Base-by-base conservation (phyloP, 495 filamentous ascomycete species). In the Aspergillus ellipticus region DNA sequence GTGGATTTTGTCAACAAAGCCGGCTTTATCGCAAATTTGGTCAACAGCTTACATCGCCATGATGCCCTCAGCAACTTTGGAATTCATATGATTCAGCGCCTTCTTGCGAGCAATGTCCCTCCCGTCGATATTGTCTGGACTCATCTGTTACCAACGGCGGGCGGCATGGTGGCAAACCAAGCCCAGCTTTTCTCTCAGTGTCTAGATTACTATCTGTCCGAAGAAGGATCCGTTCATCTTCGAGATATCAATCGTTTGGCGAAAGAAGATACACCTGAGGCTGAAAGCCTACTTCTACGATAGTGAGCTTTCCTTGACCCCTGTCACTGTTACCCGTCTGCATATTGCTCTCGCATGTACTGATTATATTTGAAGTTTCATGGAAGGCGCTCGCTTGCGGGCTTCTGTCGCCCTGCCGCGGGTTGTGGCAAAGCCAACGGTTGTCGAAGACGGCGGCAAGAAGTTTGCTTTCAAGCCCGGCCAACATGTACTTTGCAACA, bases 151-250 rank as follows among this genome's bases (percentile, higher is more conserved):
- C 82, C 84, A 17, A 79, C 78, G n/a, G 79, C 80, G 15, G 75
- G 74, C 41, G 81, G 79, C 17, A 81, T 82, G 64, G 80, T 88
- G 9, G 82, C 88, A 1, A 90, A 85, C 56, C 87, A 91, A 56
- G 83, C 77, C 0, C 85, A 89, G 62, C 70, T 87, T n/a, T 85
- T 92, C 51, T 80, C 85, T 4, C 86, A 89, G 65, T 82, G 83
- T 4, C 74, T 91, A 7, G 89, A 93, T 64, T 92, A 85, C 64
- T 93, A 89, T 69, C 75, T 91, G n/a, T 80, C 79, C 0, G 67
- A 71, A 15, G 72, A 79, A 2, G 81, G 81, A 24, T 65, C 70
- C 0, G 53, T 68, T 26, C 78, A 89, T 62, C 62, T 86, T 10
- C 72, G 78, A 4, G 80, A 83, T 16, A 78, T 90, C 29, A 72